A percentile compares a stretch with the other conserved stretches of the same genome.
These are phyloP conservation scores for Rosa chinensis DNA, from an alignment of 306 rosid species.

Conservation along the genomic window DNA sequence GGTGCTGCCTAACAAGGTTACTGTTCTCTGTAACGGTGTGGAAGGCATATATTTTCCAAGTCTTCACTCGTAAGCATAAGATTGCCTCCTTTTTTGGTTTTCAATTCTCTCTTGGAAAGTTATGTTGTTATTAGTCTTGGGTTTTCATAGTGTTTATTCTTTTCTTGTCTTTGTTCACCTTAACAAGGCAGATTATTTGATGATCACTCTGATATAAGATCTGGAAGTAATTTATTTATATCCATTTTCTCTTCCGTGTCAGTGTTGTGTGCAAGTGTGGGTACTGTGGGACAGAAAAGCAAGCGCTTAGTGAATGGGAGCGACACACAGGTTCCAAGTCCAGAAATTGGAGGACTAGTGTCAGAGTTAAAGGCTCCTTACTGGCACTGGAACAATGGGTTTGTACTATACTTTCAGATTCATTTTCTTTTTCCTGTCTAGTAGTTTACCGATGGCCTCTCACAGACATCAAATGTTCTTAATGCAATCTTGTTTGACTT, in stretches of 20 bases:
- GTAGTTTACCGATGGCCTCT: background rate
- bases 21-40: slow-evolving; percentile 88
- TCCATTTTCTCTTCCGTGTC: slow-evolving; percentile 34
- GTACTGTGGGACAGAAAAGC: slow-evolving; percentile 86
- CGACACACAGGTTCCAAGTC: slow-evolving; percentile 90
- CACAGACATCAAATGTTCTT: background rate
- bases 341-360: slow-evolving; percentile 91
- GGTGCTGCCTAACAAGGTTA: slow-evolving; percentile 75
- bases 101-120: background rate
- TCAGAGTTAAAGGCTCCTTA: slow-evolving; percentile 86
- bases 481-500: slow-evolving; percentile 31
- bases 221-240: slow-evolving; percentile 5
- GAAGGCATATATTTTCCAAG: slow-evolving; percentile 97
- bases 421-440: background rate
- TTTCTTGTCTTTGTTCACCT: background rate
- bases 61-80: slow-evolving; percentile 84
- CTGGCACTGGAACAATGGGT: slow-evolving; percentile 99
- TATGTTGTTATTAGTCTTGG: background rate
- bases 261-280: slow-evolving; percentile 98
- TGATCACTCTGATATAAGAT: background rate
- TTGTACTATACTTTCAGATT: slow-evolving; percentile 33
- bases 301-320: slow-evolving; percentile 98
- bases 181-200: background rate
- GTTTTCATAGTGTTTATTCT: background rate
- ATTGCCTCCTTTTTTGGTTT: background rate